Base-by-base conservation (phyloP, 1,284 basidiomycete genomes). In the Tylopilus sp. region DNA sequence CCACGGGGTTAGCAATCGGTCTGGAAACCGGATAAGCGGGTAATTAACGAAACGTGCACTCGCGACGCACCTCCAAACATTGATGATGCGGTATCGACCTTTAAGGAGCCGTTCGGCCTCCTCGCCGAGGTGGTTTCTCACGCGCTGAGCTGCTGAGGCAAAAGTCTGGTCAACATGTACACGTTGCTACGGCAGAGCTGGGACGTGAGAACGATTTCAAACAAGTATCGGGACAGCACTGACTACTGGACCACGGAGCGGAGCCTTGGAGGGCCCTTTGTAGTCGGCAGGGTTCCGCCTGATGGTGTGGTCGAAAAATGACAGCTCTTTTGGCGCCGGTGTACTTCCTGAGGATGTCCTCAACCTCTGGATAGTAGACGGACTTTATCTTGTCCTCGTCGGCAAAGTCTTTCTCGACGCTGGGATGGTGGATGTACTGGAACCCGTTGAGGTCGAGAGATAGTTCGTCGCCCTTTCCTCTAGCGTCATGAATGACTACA, bases 151-250 rank as follows among this genome's bases (percentile, higher is more conserved):
- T 15, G 68, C 67, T 1, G 75, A 69, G 2, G 58, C 49, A 46
- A 62, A 70, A 0, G 76, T 75, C 59, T 76, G 74, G 58, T 77
- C 76, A 39, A 76, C 68, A 57, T 76, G 75, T 0, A 74, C 72
- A 4, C 46, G 43, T 52, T 43, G 28, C 41, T 59, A 28, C 15
- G 16, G 8, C 25, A 21, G 25, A 8, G 11, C 33, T 15, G 19
- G 23, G 1, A 4, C 5, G 13, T 25, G 54, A 59, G 19, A 7
- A 35, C 11, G 21, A 8, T 18, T 30, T 23, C 18, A 15, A 15
- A 37, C 10, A 26, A 23, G 11, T 8, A 16, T 3, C 3, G 11
- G n/a, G 18, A 41, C 1, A 36, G 2, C 15, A 56, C 68, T 51
- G 49, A 74, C 72, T 12, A 68, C 69, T 9, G 71, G 70, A 7